phyloP scores from a whole-genome alignment of 1,139 yeast genomes.

The Pneumocystis jirovecii region DNA sequence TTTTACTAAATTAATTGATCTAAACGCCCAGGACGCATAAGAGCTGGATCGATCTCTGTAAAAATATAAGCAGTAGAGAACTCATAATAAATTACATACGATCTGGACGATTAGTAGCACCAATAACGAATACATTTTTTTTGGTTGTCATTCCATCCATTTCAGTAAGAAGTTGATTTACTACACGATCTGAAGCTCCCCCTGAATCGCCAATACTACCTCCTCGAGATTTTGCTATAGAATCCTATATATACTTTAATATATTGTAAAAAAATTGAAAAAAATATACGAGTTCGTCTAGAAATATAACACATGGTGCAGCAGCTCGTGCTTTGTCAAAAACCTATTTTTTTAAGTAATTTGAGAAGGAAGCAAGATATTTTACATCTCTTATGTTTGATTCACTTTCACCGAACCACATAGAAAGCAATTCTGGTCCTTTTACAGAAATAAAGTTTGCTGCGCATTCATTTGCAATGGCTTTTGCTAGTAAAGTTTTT shows the following conservation, averaged over 20 bases:
- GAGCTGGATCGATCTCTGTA: constrained; percentile 96
- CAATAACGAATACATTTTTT: constrained; percentile 95
- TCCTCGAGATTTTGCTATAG: constrained; percentile 96
- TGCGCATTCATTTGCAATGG: constrained; percentile 94
- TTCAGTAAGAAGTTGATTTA: constrained; percentile 91
- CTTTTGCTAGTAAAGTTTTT: constrained; percentile 92
- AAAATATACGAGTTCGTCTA: constrained; percentile 53
- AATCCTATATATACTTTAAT: constrained; percentile 33
- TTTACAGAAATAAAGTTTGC: constrained; percentile 94
- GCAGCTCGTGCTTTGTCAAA: constrained; percentile 98
- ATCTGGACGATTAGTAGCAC: constrained; percentile 92
- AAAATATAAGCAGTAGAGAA: background rate
- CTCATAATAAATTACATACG: background rate
- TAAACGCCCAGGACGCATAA: constrained; percentile 96
- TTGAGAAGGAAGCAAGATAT: background rate
- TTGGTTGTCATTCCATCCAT: constrained; percentile 99
- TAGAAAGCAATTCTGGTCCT: constrained; percentile 92
- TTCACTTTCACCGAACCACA: constrained; percentile 99
- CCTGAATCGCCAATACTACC: constrained; percentile 89
- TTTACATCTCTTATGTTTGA: constrained; percentile 70
- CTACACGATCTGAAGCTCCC: constrained; percentile 97
- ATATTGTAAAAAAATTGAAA: background rate
- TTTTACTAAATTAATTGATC: constrained; percentile 73
- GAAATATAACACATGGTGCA: constrained; percentile 93
- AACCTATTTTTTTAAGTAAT: constrained; percentile 25